Percentiles rank a stretch among this genome's conserved stretches.
Conservation (phyloP, 1,284 basidiomycete genomes). For the Trichosporon coremiiforme region DNA sequence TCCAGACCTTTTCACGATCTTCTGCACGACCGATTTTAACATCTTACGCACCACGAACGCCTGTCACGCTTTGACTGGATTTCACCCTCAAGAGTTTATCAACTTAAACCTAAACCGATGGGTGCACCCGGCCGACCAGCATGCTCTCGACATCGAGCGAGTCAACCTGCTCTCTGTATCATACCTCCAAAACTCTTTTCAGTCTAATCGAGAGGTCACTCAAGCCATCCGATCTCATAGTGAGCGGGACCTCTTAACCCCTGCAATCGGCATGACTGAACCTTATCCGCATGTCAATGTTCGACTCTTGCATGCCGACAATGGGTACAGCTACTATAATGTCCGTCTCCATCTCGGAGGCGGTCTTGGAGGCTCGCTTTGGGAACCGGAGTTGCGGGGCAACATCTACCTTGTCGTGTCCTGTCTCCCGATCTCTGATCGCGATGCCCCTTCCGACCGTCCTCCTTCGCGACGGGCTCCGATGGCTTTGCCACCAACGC, state of each 20-base stretch:
- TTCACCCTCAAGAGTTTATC: slow-evolving; percentile 48
- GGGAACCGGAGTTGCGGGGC: slow-evolving; percentile 41
- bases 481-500: background rate
- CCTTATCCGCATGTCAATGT: slow-evolving; percentile 53
- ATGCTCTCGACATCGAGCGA: slow-evolving; percentile 42
- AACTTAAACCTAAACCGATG: slow-evolving; percentile 46
- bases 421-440: slow-evolving; percentile 39
- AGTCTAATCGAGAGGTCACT: slow-evolving; percentile 36
- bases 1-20: slow-evolving; percentile 40
- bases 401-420: slow-evolving; percentile 50
- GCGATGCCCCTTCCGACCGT: slow-evolving; percentile 31
- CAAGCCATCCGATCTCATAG: slow-evolving; percentile 20
- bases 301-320: slow-evolving; percentile 41
- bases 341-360: slow-evolving; percentile 52
- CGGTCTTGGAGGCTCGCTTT: slow-evolving; percentile 46
- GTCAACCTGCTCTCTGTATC: slow-evolving; percentile 37
- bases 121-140: slow-evolving; percentile 46
- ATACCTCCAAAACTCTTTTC: slow-evolving; percentile 33
- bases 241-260: slow-evolving; percentile 45
- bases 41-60: slow-evolving; percentile 44
- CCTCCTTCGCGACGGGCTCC: slow-evolving; percentile 13
- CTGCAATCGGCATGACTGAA: slow-evolving; percentile 51
- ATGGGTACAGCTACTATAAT: slow-evolving; percentile 43
- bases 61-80: slow-evolving; percentile 43
- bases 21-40: slow-evolving; percentile 49